These are phyloP conservation scores for Ottelia alismoides DNA, from an alignment of 106 monocot genomes.

Conservation along the genomic window DNA sequence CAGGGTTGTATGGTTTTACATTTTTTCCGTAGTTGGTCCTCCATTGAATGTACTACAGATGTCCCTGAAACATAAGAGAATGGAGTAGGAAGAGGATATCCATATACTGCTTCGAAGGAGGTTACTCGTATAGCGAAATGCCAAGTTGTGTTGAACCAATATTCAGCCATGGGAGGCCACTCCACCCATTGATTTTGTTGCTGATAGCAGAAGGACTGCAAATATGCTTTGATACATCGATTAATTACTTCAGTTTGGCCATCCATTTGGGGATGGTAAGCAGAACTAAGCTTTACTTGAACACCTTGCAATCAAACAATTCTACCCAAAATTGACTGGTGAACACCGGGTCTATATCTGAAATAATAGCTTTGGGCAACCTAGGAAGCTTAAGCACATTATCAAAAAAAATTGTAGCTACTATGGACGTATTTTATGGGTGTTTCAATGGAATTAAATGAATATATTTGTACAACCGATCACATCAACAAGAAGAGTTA, in stretches of 20 bases:
- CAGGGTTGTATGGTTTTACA: no score
- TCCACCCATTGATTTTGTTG: background rate
- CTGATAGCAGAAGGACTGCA: background rate
- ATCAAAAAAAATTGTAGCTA: background rate
- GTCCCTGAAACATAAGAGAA: background rate
- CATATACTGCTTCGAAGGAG: background rate
- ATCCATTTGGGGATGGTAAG: background rate
- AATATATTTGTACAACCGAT: background rate
- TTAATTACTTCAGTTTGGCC: slow-evolving; percentile 4
- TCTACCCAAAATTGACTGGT: background rate
- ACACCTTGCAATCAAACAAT: background rate
- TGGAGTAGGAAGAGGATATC: background rate
- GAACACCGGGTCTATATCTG: slow-evolving; percentile 4
- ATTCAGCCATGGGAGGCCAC: slow-evolving; percentile 1
- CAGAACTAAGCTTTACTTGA: background rate
- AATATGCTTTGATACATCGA: background rate
- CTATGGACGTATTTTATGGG: background rate
- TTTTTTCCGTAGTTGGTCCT: no score
- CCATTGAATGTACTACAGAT: background rate
- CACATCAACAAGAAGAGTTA: slow-evolving; percentile 2
- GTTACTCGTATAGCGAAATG: background rate
- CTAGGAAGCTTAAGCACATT: background rate
- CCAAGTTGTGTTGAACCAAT: slow-evolving; percentile 5
- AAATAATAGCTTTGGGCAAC: background rate
- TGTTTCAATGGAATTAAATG: background rate